phyloP scores from a whole-genome alignment of 2,329 filamentous ascomycete species.

The Monosporascus sp. region DNA sequence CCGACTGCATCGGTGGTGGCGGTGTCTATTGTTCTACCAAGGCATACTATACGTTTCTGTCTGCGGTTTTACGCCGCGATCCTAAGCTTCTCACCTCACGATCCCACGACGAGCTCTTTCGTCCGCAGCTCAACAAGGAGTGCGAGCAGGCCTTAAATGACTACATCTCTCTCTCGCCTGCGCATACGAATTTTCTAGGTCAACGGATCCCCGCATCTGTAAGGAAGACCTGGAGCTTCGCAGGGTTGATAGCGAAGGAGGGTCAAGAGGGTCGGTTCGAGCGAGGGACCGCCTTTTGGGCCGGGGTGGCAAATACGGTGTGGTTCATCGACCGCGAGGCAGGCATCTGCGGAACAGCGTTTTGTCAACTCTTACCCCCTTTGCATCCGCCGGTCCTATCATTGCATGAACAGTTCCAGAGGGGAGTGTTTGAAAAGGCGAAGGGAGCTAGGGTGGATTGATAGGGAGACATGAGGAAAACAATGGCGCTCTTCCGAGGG shows the following conservation, averaged over 20 bases:
- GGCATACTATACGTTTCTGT: slow-evolving; percentile 20
- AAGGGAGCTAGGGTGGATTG: no score
- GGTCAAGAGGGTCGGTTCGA: slow-evolving; percentile 15
- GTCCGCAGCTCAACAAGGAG: slow-evolving; percentile 20
- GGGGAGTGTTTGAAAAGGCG: slow-evolving; percentile 6
- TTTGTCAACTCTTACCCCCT: slow-evolving; percentile 19
- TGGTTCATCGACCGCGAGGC: slow-evolving; percentile 24
- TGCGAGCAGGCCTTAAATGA: slow-evolving; percentile 19
- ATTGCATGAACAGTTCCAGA: slow-evolving; percentile 20
- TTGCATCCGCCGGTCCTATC: slow-evolving; percentile 15
- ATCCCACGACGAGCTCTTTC: slow-evolving; percentile 20
- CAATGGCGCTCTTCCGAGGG: no score
- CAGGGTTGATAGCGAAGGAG: slow-evolving; percentile 19
- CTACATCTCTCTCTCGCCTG: slow-evolving; percentile 9
- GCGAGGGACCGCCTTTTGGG: slow-evolving; percentile 16
- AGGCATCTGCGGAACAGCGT: slow-evolving; percentile 16
- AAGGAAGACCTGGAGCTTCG: slow-evolving; percentile 20
- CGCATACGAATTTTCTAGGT: slow-evolving; percentile 12
- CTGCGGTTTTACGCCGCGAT: slow-evolving; percentile 19
- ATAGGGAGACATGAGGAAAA: no score
- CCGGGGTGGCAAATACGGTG: slow-evolving; percentile 13
- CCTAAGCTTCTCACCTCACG: slow-evolving; percentile 13
- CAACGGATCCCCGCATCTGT: slow-evolving; percentile 14
- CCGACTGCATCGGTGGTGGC: slow-evolving; percentile 19
- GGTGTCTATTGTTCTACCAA: slow-evolving; percentile 13